These are phyloP conservation scores for Rhodocollybia butyracea DNA, from an alignment of 768 basidiomycete genomes.

Conservation along the genomic window DNA sequence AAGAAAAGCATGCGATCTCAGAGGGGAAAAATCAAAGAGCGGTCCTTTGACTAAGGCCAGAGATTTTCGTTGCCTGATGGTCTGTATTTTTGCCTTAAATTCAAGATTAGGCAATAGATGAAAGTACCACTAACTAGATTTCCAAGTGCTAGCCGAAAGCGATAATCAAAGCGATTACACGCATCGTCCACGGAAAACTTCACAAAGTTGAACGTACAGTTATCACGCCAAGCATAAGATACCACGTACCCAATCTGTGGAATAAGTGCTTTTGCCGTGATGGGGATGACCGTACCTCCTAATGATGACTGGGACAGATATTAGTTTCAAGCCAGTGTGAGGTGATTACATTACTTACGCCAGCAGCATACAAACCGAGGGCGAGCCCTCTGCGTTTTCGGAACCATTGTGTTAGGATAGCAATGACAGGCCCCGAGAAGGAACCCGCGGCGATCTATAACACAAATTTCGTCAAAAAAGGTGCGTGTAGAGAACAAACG, in stretches of 20 bases:
- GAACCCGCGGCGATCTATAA: constrained; percentile 28
- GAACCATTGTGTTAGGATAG: constrained; percentile 48
- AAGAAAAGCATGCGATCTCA: constrained; percentile 34
- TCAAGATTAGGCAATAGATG: neutral
- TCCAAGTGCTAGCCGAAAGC: constrained; percentile 32
- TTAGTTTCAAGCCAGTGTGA: too few species aligned
- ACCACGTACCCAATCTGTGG: constrained; percentile 33
- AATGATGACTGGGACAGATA: too few species aligned
- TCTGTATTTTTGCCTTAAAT: constrained; percentile 10
- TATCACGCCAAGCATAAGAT: neutral
- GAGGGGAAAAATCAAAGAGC: constrained; percentile 33
- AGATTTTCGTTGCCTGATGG: constrained; percentile 33
- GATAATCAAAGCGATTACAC: constrained; percentile 45
- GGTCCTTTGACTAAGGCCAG: constrained; percentile 35
- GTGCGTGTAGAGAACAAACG: neutral
- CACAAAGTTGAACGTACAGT: neutral
- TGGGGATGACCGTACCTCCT: constrained; percentile 46
- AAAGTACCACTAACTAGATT: constrained; percentile 30
- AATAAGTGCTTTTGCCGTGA: constrained; percentile 37
- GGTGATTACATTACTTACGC: too few species aligned
- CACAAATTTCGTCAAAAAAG: neutral
- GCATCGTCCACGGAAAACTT: constrained; percentile 57
- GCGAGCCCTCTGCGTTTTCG: constrained; percentile 39
- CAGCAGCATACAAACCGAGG: constrained; percentile 41
- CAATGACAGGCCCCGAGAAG: constrained; percentile 38